Base-by-base conservation (phyloP, 176 grass and related monocot species). In the Panicum miliaceum region DNA sequence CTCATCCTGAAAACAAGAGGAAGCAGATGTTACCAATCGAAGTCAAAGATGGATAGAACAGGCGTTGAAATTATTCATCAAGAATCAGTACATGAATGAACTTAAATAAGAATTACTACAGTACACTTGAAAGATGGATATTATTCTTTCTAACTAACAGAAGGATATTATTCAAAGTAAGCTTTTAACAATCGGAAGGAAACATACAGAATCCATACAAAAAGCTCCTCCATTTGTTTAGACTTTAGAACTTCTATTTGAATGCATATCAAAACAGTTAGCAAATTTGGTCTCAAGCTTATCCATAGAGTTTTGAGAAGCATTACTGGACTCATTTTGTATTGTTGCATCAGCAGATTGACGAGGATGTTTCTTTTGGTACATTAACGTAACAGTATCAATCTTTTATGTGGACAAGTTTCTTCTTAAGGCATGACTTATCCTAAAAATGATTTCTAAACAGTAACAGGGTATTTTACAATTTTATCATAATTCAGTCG, bases 1-100 rank as follows among this genome's bases (percentile, higher is more conserved):
- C 79, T 99, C 96, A 77, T 99, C 96, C 96, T 99, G 89, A 73
- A 92, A 78, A 13, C 22, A 71, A 47, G 0, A 82, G 42, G 48
- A 69, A 56, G 48, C 43, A 29, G 29, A 36, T 72, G 56, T 86
- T 69, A 83, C 22, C 78, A 70, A 76, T 23, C 34, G 2, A 40
- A 64, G 22, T 16, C 47, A 66, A 78, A 70, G 11, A 7, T 71
- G 32, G 40, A 40, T 43, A 6, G 11, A 52, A 54, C 13, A 82
- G 52, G 25, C 68, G 34, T 79, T 25, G 32, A 42, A 41, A 51
- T 73, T 12, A 29, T 42, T 13, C 42, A 79, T 27, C 64, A 59
- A 70, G 27, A 56, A 29, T 54, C 29, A 75, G 32, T 29, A 27
- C 38, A 74, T 34, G 46, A 81, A 25, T 6, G 26, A 32, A 8